Base-by-base conservation (phyloP, 768 basidiomycete genomes). In the Rhizopogon vesiculosus region DNA sequence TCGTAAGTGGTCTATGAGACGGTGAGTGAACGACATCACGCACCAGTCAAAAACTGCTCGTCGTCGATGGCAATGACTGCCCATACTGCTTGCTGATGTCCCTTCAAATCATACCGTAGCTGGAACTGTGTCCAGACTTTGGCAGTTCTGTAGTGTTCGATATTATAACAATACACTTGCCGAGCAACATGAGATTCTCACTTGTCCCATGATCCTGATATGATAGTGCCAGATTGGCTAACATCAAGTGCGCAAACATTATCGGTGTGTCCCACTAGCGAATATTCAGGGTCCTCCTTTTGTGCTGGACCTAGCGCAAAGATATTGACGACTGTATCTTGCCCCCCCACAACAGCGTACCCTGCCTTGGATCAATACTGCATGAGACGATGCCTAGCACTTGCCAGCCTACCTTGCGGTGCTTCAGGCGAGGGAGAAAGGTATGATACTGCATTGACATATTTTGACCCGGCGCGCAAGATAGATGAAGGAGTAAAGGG, bases 201-300 rank as follows among this genome's bases (percentile, higher is more conserved):
- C 96, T 81, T 89, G 74, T 98, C 97, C 97, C 97, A 99, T 42
- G 93, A 96, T 18, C 97, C 97, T 7, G 92, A 95, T 55, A 97
- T 84, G 57, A 98, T 86, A 49, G 82, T 77, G 15, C 92, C 91
- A 46, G 79, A 78, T 8, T 80, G 71, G 9, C 83, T 82, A 4
- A 85, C 81, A 64, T 91, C 80, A 54, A 99, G 75, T 19, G 91
- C 80, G 69, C 95, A 98, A 38, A 98, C 82, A 66, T 98, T 98
- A 45, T 87, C 86, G 12, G 84, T 82, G 69, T 99, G 97, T 22
- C 96, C 97, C 38, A 98, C 67, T 28, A 98, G 79, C 19, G 85
- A 83, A 73, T 87, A 90, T 63, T 83, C 78, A 19, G 96, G 93
- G 56, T 94, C 88, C 54, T 83, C 82, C 62, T 76, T 80, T 16